Evolutionary conservation across 108 stramenopile genomes (phyloP).

Genomic region (Pseudonitzschia delicatissima): DNA sequence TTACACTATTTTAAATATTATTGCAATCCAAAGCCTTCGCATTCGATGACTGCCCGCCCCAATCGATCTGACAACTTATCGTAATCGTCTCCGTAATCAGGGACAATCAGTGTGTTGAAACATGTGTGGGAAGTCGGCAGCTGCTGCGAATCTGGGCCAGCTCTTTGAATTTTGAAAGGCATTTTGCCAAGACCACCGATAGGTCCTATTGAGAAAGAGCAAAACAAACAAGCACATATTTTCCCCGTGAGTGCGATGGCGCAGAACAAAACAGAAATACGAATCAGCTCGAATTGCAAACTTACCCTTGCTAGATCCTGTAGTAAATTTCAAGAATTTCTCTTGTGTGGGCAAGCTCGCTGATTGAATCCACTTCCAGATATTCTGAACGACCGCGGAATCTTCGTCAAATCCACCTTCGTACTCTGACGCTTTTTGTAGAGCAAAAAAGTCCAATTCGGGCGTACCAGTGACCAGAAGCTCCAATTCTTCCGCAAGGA

Average conservation of each 20-base stretch:
- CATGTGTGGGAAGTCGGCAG: constrained; percentile 93
- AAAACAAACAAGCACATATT: not conserved
- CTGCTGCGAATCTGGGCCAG: constrained; percentile 83
- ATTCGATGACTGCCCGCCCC: constrained; percentile 69
- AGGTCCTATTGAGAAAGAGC: constrained; percentile 48
- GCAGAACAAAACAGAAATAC: not conserved
- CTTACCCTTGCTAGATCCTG: constrained; percentile 61
- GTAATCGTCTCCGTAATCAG: constrained; percentile 68
- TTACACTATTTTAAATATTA: constrained; percentile 15
- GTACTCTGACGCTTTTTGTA: constrained; percentile 69
- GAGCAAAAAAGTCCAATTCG: constrained; percentile 78
- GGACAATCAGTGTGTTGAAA: constrained; percentile 78
- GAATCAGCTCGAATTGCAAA: not conserved
- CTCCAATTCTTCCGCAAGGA: constrained; percentile 86
- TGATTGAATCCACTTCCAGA: constrained; percentile 77
- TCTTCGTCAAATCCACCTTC: constrained; percentile 76
- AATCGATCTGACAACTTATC: constrained; percentile 52
- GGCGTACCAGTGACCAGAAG: constrained; percentile 83
- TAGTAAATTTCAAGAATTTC: constrained; percentile 87
- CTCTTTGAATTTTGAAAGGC: constrained; percentile 59
- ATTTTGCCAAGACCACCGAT: constrained; percentile 90
- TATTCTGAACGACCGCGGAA: constrained; percentile 52
- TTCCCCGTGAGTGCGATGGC: not conserved
- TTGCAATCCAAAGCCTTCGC: constrained; percentile 77
- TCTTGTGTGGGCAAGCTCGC: constrained; percentile 48